Percentiles rank a stretch among this genome's conserved stretches.
phyloP scores from a whole-genome alignment of 2,329 filamentous ascomycete genomes.

The Lachnellula hyalina region DNA sequence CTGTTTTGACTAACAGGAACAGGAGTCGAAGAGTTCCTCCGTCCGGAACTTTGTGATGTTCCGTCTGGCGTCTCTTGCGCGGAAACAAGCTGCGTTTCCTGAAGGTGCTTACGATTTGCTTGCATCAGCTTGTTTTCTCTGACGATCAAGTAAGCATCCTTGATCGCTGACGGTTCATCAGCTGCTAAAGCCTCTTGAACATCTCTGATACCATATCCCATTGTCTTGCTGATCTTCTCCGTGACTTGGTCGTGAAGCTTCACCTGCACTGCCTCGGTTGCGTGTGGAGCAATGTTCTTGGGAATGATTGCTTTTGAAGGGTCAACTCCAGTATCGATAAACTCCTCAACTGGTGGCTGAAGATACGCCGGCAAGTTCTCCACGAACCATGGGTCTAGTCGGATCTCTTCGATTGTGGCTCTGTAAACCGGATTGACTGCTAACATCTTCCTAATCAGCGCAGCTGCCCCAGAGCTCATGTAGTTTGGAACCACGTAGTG shows the following conservation, averaged over 20 bases:
- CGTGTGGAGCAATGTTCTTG: conserved; percentile 72
- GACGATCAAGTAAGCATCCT: conserved; percentile 97
- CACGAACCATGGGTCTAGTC: conserved; percentile 89
- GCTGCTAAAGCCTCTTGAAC: conserved; percentile 90
- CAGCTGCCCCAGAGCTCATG: conserved; percentile 77
- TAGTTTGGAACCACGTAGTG: conserved; percentile 90
- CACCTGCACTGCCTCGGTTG: conserved; percentile 73
- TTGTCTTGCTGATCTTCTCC: conserved; percentile 92
- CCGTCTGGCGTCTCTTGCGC: neutral
- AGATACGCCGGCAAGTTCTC: conserved; percentile 84
- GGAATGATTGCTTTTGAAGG: conserved; percentile 86
- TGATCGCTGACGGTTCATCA: conserved; percentile 93
- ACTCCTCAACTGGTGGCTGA: conserved; percentile 81
- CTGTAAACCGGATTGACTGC: conserved; percentile 92
- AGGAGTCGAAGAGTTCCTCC: conserved; percentile 3
- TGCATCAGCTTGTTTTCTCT: conserved; percentile 98
- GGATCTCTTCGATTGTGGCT: conserved; percentile 89
- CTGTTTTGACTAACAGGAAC: neutral
- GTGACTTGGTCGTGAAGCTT: conserved; percentile 90
- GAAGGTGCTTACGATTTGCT: conserved; percentile 68
- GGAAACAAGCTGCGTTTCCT: neutral
- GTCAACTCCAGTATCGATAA: conserved; percentile 89
- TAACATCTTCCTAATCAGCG: conserved; percentile 86
- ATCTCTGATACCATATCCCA: conserved; percentile 94
- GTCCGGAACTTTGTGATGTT: conserved; percentile 1